These are phyloP conservation scores for Imleria badia DNA, from an alignment of 768 basidiomycete species.

Conservation along the genomic window DNA sequence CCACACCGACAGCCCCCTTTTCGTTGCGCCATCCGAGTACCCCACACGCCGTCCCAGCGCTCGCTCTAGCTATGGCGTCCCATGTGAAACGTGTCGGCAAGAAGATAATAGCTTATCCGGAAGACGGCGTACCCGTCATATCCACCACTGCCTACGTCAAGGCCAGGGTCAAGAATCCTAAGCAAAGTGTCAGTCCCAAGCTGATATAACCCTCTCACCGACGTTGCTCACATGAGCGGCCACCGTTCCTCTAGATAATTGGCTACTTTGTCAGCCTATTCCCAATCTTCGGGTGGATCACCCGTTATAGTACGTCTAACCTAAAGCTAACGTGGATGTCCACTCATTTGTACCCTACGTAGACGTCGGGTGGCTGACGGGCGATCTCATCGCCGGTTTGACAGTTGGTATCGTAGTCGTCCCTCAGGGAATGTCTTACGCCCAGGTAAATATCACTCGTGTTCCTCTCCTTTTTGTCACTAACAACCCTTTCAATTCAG, in stretches of 20 bases:
- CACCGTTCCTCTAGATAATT: conserved; percentile 41
- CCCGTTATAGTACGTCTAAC: conserved; percentile 66
- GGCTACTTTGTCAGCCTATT: conserved; percentile 74
- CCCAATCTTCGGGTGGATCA: conserved; percentile 83
- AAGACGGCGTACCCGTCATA: conserved; percentile 57
- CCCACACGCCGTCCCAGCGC: background rate
- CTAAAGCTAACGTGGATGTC: background rate
- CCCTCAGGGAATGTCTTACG: conserved; percentile 92
- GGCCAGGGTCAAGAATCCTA: conserved; percentile 44
- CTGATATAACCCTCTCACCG: background rate
- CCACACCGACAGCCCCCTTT: background rate
- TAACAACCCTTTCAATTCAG: conserved; percentile 37
- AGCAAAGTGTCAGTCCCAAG: conserved; percentile 40
- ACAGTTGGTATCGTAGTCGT: conserved; percentile 96
- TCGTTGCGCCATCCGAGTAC: too few species aligned
- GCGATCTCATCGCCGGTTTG: conserved; percentile 86
- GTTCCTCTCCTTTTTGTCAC: background rate
- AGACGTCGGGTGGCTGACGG: conserved; percentile 80
- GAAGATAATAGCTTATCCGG: conserved; percentile 58
- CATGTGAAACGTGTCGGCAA: conserved; percentile 53
- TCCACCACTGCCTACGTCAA: conserved; percentile 56
- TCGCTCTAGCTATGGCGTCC: conserved; percentile 32
- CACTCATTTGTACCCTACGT: background rate
- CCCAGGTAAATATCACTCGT: conserved; percentile 45
- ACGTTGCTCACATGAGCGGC: background rate